Conservation (phyloP, 2,329 filamentous ascomycete species). For the Fusarium nygamai region DNA sequence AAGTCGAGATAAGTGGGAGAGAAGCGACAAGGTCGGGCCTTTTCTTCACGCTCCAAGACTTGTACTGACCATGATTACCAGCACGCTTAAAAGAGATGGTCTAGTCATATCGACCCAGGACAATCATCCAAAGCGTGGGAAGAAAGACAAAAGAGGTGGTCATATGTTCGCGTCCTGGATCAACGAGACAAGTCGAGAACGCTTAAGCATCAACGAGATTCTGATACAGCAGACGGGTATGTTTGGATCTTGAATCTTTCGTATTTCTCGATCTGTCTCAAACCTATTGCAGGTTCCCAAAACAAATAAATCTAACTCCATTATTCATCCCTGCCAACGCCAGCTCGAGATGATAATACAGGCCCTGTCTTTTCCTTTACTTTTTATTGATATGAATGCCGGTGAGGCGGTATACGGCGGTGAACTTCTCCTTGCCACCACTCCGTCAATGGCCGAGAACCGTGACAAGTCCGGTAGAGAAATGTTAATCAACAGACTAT, state of each 20-base stretch:
- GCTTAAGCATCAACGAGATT: constrained; percentile 29
- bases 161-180: constrained; percentile 28
- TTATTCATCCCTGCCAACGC: constrained; percentile 36
- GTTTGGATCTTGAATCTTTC: constrained; percentile 17
- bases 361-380: constrained; percentile 11
- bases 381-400: constrained; percentile 10
- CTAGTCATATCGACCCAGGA: not conserved
- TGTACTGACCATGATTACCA: constrained; percentile 1
- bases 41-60: not conserved
- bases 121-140: not conserved
- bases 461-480: not conserved
- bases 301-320: constrained; percentile 36
- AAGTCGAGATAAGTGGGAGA: not conserved
- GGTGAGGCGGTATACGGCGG: not conserved
- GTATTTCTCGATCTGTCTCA: constrained; percentile 28
- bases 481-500: constrained; percentile 14
- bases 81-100: not conserved
- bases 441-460: not conserved
- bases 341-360: constrained; percentile 39
- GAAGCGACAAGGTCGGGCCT: constrained; percentile 4
- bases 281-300: constrained; percentile 21
- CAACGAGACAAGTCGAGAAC: constrained; percentile 20
- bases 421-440: not conserved
- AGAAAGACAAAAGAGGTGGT: not conserved
- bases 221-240: constrained; percentile 14